Evolutionary conservation across 75 land plant genomes (phyloP), one percentile per base, ranked within the genome.

Genomic region (Gnetum montanum): DNA sequence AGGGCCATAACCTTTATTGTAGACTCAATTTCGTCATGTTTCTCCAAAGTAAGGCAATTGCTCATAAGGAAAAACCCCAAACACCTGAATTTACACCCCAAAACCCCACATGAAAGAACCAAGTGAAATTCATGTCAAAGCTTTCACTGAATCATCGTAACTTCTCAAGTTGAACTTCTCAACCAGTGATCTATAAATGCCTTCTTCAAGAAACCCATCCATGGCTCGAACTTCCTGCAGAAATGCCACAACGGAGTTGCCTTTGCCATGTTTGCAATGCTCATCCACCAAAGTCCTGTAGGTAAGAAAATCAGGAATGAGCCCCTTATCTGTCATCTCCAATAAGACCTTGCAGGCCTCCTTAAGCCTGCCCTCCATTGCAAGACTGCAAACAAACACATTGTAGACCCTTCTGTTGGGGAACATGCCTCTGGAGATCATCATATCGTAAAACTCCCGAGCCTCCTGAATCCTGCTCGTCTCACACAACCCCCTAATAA

Each of bases 251-350:
- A 78, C 82, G 6, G 67, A 71, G n/a, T 62, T 16, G 8, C 23
- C 65, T 67, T 65, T 60, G 19, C 85, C 82, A 13, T 57, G 69
- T 45, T 75, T 59, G 28, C 85, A 73, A 68, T 76, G n/a, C 24
- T 41, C 73, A 43, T 78, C 85, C 19, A 82, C 40, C 18, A 82
- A 10, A 11, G 85, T 82, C 66, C 54, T 74, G 37, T 78, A 82
- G 8, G 85, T 78, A 48, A 82, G 52, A 22, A 74, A 27, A 65
- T 82, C 85, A 8, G 85, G 82, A n/a, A 27, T 30, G 69, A 54
- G 59, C 15, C 47, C n/a, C 20, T 65, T 67, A 13, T 49, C 54
- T 38, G 79, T 10, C 85, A 82, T 82, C 40, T 82, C 82, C 35
- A 56, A 72, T 35, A 67, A 5, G 34, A 65, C 66, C 23, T 71